Base-by-base conservation (phyloP, 1,284 basidiomycete genomes). In the Sutorius eximius region DNA sequence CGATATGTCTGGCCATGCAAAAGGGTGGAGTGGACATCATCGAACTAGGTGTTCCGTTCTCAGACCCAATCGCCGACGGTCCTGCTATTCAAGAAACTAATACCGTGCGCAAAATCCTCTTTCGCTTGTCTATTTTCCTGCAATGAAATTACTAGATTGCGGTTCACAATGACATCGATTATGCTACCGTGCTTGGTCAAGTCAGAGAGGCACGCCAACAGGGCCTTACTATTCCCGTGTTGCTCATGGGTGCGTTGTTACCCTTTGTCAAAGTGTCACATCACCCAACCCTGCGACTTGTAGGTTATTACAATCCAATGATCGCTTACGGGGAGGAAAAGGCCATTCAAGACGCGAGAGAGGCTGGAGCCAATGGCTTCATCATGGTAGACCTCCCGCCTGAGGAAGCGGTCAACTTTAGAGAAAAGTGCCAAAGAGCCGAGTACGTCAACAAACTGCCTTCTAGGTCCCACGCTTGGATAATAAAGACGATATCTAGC, bases 311-410 rank as follows among this genome's bases (percentile, higher is more conserved):
- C 75, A 99, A 99, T 71, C 95, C 97, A 9, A 74, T 98, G 41
- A 80, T 99, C 49, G 92, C 95, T 0, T 96, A 98, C 69, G 95
- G 94, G 11, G 97, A 99, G 74, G 90, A 95, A 62, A 90, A 86
- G 69, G 91, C 96, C 2, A 94, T 98, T 45, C 81, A 86, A 51
- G 95, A 97, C 69, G 95, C 95, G 5, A 81, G 76, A 50, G 85
- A 86, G 51, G 92, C 93, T 24, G 96, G 96, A 32, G 97, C 93
- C 1, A 98, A 97, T 72, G 97, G 96, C 7, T 99, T 95, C 72
- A 96, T 99, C 67, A 85, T 99, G 72, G 95, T 98, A 43, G 97
- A 99, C 73, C 83, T 99, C 22, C 97, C 97, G 20, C 96, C 97
- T 6, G 95, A 98, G 75, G 97, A 99, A 75, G 96, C 96, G 18